Base-by-base conservation (phyloP, 208 protist species). In the Strigomonas galati region DNA sequence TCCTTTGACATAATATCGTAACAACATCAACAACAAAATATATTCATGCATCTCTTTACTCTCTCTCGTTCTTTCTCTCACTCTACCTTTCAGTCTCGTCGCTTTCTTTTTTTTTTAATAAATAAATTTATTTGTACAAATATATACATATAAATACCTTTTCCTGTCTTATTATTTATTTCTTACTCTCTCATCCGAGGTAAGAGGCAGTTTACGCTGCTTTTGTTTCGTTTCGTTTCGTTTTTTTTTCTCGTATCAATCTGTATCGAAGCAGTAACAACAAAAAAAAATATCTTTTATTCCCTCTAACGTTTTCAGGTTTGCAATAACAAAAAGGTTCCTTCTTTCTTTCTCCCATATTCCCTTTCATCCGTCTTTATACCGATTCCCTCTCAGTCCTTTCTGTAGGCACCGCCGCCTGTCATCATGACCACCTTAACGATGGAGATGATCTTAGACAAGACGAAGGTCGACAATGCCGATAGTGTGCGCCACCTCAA, bases 401-500 rank as follows among this genome's bases (percentile, higher is more conserved):
- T n/a, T n/a, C n/a, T n/a, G n/a, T n/a, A n/a, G n/a, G n/a, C n/a
- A n/a, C n/a, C n/a, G 28, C 24, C 15, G 23, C 15, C 55, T 5
- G 59, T 23, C 19, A 65, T 48, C 37, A 53, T 67, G 35, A 40
- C 68, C 0, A 72, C 67, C 9, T 76, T 98, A 15, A 92, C 90
- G 3, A 85, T 96, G 56, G 67, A 85, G 66, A 27, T 91, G 31
- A 81, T 98, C 35, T 69, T 98, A 40, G 75, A 82, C 37, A 97
- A 97, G 80, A 95, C 94, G 3, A 89, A 94, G 63, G 78, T 87
- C 0, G 65, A 75, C 19, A 84, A 59, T 14, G 62, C 97, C 7
- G 74, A 69, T 7, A 70, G 87, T 37, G 92, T 98, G 44, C 88
- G 82, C 64, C 92, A 96, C 37, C 80, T 98, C 0, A 97, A 98